phyloP scores from a whole-genome alignment of 2,329 filamentous ascomycete genomes.

The Apiospora koreana region DNA sequence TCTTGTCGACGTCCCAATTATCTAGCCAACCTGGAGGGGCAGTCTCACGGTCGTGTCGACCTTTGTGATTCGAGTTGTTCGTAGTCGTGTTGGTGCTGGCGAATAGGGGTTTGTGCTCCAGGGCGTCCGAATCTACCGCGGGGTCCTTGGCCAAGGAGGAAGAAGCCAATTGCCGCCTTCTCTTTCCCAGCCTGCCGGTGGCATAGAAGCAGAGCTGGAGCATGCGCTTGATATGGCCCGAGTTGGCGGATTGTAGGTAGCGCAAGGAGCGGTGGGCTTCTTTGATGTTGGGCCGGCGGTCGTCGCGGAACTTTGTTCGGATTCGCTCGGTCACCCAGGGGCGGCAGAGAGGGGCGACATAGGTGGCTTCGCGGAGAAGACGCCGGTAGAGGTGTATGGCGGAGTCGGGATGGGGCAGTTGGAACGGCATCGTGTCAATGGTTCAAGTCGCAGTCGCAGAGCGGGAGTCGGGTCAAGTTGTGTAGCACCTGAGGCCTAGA shows the following conservation, averaged over 20 bases:
- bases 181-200: conserved; percentile 55
- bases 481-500: background rate
- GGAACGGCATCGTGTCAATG: conserved; percentile 32
- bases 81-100: background rate
- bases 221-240: conserved; percentile 50
- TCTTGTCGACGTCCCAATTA: conserved; percentile 49
- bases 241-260: conserved; percentile 53
- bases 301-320: conserved; percentile 46
- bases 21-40: conserved; percentile 44
- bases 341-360: conserved; percentile 56
- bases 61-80: background rate
- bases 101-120: conserved; percentile 32
- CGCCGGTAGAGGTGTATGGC: conserved; percentile 56
- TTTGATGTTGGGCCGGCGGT: conserved; percentile 36
- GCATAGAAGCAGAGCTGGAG: conserved; percentile 46
- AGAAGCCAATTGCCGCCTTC: conserved; percentile 49
- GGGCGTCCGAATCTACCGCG: conserved; percentile 40
- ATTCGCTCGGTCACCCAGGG: conserved; percentile 45
- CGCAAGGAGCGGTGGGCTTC: conserved; percentile 46
- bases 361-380: conserved; percentile 61
- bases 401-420: conserved; percentile 33
- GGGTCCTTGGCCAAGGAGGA: conserved; percentile 38
- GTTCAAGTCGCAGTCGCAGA: background rate
- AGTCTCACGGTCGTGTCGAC: background rate
- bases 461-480: background rate